Conservation (phyloP, 192 early-diverging fungal genomes). For the Pilaira anomala region DNA sequence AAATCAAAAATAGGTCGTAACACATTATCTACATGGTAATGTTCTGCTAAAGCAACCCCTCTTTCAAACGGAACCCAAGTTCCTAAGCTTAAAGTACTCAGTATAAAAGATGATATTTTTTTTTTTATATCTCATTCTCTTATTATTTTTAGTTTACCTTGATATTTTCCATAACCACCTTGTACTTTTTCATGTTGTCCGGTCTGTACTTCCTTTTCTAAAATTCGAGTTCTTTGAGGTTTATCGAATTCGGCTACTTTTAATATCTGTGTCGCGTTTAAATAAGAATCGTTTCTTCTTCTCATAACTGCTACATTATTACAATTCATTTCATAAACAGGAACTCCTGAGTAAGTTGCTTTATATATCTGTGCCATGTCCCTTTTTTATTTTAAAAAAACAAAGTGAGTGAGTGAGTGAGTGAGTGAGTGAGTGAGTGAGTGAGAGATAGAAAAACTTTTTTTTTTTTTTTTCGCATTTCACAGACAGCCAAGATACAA, state of each 20-base stretch:
- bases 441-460: background rate
- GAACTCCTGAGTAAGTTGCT: conserved; percentile 90
- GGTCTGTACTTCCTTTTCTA: conserved; percentile 85
- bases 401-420: background rate
- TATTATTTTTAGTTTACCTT: no score
- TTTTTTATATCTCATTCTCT: background rate
- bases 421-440: background rate
- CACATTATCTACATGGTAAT: conserved; percentile 71
- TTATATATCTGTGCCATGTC: conserved; percentile 62
- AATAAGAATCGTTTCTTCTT: conserved; percentile 76
- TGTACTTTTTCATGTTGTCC: conserved; percentile 93
- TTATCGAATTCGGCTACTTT: conserved; percentile 96
- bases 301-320: conserved; percentile 73
- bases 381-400: background rate
- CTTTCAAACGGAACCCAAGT: conserved; percentile 83
- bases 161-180: conserved; percentile 97
- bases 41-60: conserved; percentile 71
- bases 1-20: conserved; percentile 82
- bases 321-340: conserved; percentile 92
- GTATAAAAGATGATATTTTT: no score
- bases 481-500: background rate
- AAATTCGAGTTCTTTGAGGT: conserved; percentile 82
- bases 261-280: conserved; percentile 97
- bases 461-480: background rate
- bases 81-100: conserved; percentile 21